Evolutionary conservation across 2,329 filamentous ascomycete genomes (phyloP), one percentile per base, ranked within the genome.

Genomic region (Colletotrichum filicis): DNA sequence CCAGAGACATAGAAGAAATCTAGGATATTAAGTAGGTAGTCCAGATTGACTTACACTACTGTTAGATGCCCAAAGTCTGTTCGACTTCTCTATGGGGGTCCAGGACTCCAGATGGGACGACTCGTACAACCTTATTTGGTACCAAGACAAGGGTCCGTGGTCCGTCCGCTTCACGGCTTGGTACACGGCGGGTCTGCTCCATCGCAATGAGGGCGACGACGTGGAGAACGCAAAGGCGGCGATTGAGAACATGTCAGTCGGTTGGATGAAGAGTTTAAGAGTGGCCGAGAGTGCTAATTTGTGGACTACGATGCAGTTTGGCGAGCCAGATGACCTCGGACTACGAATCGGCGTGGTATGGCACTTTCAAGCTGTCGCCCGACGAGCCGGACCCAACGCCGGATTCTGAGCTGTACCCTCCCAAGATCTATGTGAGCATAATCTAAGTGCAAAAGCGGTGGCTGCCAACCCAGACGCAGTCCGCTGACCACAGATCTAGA

Each of bases 151-250:
- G 3, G 84, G 85, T 0, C 81, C 81, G 24, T 85, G 83, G 82
- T 84, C 80, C 4, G 77, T 81, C 42, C 79, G 84, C 11, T 86
- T 86, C 61, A 85, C 83, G 1, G 82, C 83, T 0, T 85, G 83
- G 83, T 85, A 85, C 60, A 76, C 82, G 3, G 77, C 82, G 0
- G 83, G 83, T 1, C 71, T 85, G 19, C 67, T 84, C 32, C 75
- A 82, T 53, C 80, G 83, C 4, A 81, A 81, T 52, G 60, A 81
- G 61, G 80, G 81, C 16, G 68, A 79, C 55, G 82, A 84, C 68
- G 76, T 82, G 0, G 74, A 77, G n/a, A 80, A 82, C 6, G 82
- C 81, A 6, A 81, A 80, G 58, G 78, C 78, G 1, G 80, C 81
- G 0, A 78, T 84, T 22, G 77, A 80, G 66, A 82, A 79, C 32